Conservation (phyloP, 345 rosid species). For the Syzygium jambos region DNA sequence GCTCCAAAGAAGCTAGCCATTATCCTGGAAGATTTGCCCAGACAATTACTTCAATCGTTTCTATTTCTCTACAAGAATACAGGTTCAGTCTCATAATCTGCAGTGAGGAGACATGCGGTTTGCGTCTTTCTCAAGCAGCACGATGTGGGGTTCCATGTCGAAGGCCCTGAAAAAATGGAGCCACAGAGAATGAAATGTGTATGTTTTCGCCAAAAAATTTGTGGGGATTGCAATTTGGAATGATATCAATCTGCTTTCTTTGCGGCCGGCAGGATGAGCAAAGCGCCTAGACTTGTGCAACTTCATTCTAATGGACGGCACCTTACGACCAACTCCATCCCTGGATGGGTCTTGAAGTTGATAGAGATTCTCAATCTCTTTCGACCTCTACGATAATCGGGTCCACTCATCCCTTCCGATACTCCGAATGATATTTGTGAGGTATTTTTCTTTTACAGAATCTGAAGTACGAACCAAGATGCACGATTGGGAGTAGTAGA, state of each 20-base stretch:
- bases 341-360: slow-evolving; percentile 52
- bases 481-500: slow-evolving; percentile 82
- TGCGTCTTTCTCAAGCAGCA: neutral
- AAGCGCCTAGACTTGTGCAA: slow-evolving; percentile 48
- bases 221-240: neutral
- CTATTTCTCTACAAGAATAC: neutral
- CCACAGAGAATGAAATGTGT: neutral
- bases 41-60: neutral
- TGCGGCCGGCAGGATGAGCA: slow-evolving; percentile 2
- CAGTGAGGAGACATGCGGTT: neutral
- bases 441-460: slow-evolving; percentile 61
- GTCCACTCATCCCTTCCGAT: slow-evolving; percentile 64
- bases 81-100: neutral
- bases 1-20: neutral
- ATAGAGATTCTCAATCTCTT: slow-evolving; percentile 42
- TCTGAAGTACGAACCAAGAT: slow-evolving; percentile 58
- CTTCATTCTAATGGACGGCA: slow-evolving; percentile 70
- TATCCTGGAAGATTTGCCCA: neutral
- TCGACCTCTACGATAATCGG: slow-evolving; percentile 48
- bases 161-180: neutral
- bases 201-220: rapidly evolving
- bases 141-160: neutral
- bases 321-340: slow-evolving; percentile 56
- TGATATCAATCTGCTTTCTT: neutral
- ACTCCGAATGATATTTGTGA: slow-evolving; percentile 41